Evolutionary conservation across 2,329 filamentous ascomycete genomes (phyloP).

Genomic region (Monilinia fructicola): DNA sequence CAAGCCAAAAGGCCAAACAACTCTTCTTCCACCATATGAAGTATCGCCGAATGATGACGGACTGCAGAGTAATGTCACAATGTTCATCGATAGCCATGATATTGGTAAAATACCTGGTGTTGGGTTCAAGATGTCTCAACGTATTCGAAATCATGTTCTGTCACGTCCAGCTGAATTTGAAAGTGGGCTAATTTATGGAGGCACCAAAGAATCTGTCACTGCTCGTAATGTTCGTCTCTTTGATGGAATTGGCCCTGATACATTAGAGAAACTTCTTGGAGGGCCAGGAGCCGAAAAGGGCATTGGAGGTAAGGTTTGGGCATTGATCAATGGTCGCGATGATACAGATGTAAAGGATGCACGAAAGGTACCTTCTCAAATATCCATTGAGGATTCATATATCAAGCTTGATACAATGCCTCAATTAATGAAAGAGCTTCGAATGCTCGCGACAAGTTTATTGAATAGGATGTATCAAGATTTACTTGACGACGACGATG

Average conservation of each 20-base stretch:
- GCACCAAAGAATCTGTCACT: conserved; percentile 57
- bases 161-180: conserved; percentile 46
- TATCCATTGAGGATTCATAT: conserved; percentile 95
- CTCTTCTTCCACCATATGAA: conserved; percentile 65
- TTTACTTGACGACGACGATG: conserved; percentile 52
- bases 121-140: conserved; percentile 73
- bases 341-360: conserved; percentile 69
- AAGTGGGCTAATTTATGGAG: conserved; percentile 48
- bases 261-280: conserved; percentile 67
- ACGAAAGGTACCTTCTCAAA: conserved; percentile 74
- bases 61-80: conserved; percentile 52
- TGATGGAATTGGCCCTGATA: conserved; percentile 60
- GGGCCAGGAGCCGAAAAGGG: conserved; percentile 70
- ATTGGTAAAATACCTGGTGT: conserved; percentile 83
- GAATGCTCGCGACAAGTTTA: conserved; percentile 67
- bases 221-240: conserved; percentile 64
- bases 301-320: conserved; percentile 73
- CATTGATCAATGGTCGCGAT: conserved; percentile 78
- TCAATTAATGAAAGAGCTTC: conserved; percentile 66
- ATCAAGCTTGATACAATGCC: conserved; percentile 63
- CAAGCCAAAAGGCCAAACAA: conserved; percentile 87
- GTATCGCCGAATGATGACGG: conserved; percentile 33
- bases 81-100: conserved; percentile 73
- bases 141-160: conserved; percentile 61
- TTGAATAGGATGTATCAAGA: conserved; percentile 78